Conservation (phyloP, 2,329 filamentous ascomycete genomes). For the Trichoderma atrobrunneum region DNA sequence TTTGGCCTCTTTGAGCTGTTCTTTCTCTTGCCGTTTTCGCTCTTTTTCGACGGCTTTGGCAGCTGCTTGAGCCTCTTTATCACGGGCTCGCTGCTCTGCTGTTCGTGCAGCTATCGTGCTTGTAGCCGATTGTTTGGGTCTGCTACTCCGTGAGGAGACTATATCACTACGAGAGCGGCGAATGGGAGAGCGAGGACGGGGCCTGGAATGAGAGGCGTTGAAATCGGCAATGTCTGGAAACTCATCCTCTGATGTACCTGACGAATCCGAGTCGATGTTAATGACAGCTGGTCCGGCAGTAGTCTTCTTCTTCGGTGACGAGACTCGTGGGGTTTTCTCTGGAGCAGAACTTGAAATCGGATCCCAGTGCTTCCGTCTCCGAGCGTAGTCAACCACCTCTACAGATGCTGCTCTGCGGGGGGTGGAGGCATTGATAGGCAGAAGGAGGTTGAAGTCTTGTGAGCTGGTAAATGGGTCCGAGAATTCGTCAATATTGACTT, state of each 20-base stretch:
- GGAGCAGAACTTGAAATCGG: conserved; percentile 55
- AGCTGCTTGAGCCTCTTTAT: conserved; percentile 45
- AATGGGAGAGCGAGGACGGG: conserved; percentile 25
- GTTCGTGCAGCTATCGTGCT: conserved; percentile 29
- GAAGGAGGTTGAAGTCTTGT: not conserved
- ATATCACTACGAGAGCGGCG: conserved; percentile 34
- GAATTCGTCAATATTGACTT: not conserved
- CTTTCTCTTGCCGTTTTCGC: conserved; percentile 54
- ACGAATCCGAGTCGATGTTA: conserved; percentile 35
- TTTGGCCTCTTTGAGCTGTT: conserved; percentile 60
- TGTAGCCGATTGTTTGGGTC: conserved; percentile 21
- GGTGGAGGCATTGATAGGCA: not conserved
- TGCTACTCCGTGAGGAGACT: conserved; percentile 24
- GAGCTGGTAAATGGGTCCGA: conserved; percentile 26
- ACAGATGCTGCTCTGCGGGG: conserved; percentile 9
- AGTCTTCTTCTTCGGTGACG: conserved; percentile 19
- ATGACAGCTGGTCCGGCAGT: conserved; percentile 30
- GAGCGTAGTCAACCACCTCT: not conserved
- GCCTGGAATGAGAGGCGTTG: conserved; percentile 32
- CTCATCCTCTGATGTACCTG: conserved; percentile 41
- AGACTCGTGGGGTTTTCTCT: conserved; percentile 29
- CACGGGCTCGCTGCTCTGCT: conserved; percentile 37
- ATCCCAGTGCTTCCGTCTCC: conserved; percentile 33
- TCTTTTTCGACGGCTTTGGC: conserved; percentile 55
- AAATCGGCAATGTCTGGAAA: conserved; percentile 48